Conservation (phyloP, 2,329 filamentous ascomycete species). For the Lecanicillium sp. region DNA sequence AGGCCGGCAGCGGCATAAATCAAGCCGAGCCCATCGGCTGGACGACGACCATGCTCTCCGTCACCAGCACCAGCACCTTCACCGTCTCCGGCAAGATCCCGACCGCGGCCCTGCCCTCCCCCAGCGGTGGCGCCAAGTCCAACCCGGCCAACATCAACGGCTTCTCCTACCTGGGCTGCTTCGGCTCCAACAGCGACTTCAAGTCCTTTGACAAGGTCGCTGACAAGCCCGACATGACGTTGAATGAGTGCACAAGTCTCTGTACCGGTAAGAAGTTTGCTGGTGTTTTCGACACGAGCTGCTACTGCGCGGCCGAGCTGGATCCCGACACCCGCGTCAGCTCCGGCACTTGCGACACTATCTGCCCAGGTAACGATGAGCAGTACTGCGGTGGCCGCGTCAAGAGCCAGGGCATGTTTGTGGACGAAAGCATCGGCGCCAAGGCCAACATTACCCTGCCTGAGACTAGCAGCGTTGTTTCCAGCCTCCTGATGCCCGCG, state of each 20-base stretch:
- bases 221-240: conserved; percentile 33
- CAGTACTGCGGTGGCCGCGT: too few species aligned
- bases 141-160: conserved; percentile 29
- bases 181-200: conserved; percentile 32
- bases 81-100: conserved; percentile 1
- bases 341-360: conserved; percentile 28
- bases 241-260: conserved; percentile 31
- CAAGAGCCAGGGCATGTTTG: background rate
- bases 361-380: conserved; percentile 35
- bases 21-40: background rate
- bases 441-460: conserved; percentile 1
- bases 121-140: conserved; percentile 12
- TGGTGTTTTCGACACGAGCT: conserved; percentile 34
- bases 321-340: conserved; percentile 34
- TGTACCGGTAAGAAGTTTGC: conserved; percentile 33
- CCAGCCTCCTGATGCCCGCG: background rate
- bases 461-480: conserved; percentile 8
- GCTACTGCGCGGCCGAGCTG: conserved; percentile 40
- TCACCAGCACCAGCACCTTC: conserved; percentile 8
- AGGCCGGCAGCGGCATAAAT: conserved; percentile 10
- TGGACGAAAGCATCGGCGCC: background rate
- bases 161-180: conserved; percentile 36
- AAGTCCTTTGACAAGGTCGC: conserved; percentile 27
- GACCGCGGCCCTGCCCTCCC: conserved; percentile 11
- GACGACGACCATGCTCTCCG: conserved; percentile 22